phyloP scores from a whole-genome alignment of 805 yeast genomes.

The Candida khao-thaluensis region DNA sequence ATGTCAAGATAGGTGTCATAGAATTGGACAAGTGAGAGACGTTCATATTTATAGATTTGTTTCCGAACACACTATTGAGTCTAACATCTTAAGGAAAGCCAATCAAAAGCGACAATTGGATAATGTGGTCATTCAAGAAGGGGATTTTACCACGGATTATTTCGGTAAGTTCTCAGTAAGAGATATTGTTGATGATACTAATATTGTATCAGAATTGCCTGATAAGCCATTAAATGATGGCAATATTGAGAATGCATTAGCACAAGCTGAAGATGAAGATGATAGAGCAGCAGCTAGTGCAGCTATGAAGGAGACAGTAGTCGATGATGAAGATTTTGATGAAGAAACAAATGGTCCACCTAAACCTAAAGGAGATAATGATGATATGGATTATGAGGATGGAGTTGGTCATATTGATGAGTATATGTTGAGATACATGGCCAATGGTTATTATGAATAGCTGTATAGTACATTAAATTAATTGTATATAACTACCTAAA shows the following conservation, averaged over 20 bases:
- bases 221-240: constrained; percentile 42
- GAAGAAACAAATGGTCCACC: constrained; percentile 37
- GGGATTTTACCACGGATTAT: constrained; percentile 97
- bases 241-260: constrained; percentile 60
- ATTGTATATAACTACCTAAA: too few species aligned
- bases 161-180: constrained; percentile 83
- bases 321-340: constrained; percentile 83
- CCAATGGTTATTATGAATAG: constrained; percentile 63
- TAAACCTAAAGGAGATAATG: constrained; percentile 25
- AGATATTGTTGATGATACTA: constrained; percentile 73
- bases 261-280: constrained; percentile 94
- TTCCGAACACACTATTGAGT: constrained; percentile 93
- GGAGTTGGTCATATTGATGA: constrained; percentile 87
- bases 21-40: constrained; percentile 97
- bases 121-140: constrained; percentile 94
- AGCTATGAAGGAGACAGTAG: constrained; percentile 81
- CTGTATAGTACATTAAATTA: too few species aligned
- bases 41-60: constrained; percentile 97
- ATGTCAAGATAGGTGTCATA: constrained; percentile 98
- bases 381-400: constrained; percentile 51
- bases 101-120: constrained; percentile 92
- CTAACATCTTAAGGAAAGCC: constrained; percentile 89
- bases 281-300: constrained; percentile 85
- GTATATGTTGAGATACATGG: constrained; percentile 90
- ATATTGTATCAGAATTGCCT: constrained; percentile 34